Evolutionary conservation across 2,329 filamentous ascomycete species (phyloP), one percentile per base, ranked within the genome.

Genomic region (Mycosphaerella arachidis): DNA sequence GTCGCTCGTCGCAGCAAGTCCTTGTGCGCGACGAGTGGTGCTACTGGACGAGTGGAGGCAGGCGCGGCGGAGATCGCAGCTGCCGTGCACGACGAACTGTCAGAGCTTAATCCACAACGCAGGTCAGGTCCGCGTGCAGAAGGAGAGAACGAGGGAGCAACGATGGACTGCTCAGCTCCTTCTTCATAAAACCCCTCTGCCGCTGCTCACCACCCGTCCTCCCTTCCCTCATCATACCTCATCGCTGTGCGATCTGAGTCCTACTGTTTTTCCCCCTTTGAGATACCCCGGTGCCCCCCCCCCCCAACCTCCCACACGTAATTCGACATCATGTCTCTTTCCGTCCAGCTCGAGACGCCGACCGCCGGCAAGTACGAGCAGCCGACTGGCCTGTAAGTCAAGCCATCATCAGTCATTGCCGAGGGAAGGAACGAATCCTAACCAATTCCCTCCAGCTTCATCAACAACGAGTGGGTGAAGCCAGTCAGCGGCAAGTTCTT

Each of bases 391-490:
- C 77, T 82, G 79, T 81, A 75, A 77, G 79, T 79, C 27, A 30
- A n/a, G 45, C 30, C 2, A 10, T 3, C 24, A 24, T 16, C 20
- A 29, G 16, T 33, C 7, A 33, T 27, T 53, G 57, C 27, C 58
- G 12, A 56, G 48, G 1, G 40, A 16, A 46, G 37, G 24, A n/a
- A 18, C 50, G 57, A 46, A 52, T 51, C 5, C 8, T 45, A 37
- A 58, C 20, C 56, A 33, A 13, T 10, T 3, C 7, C 7, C 6
- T 20, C 9, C 71, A 91, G 88, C 63, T 94, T 91, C 84, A 94
- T 96, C 84, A 92, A 94, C 84, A 92, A 93, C 77, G 89, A 97
- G 78, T 97, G 88, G 79, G 85, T 95, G 66, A 86, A 89, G 76
- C 83, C 86, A 74, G 86, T 89, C 65, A 90, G 96, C 70, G 92